Evolutionary conservation across 1,284 basidiomycete genomes (phyloP).

Genomic region (Ustilago nuda): DNA sequence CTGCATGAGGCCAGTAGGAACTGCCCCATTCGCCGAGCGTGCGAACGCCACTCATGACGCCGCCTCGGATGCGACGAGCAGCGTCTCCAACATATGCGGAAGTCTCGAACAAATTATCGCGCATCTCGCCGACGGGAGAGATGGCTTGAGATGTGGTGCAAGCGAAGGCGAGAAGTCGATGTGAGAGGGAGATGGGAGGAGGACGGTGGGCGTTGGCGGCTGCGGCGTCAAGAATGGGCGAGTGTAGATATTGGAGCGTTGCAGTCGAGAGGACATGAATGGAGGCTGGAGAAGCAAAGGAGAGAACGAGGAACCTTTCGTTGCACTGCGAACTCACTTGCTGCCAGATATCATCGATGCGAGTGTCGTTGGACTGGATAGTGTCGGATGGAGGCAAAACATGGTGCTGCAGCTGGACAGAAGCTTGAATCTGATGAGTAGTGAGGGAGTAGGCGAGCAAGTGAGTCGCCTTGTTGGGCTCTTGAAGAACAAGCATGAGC

Average conservation of each 20-base stretch:
- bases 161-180: slow-evolving; percentile 39
- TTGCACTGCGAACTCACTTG: slow-evolving; percentile 33
- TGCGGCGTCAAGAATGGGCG: slow-evolving; percentile 23
- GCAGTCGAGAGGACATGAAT: slow-evolving; percentile 40
- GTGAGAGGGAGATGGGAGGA: slow-evolving; percentile 33
- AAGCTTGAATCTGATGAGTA: slow-evolving; percentile 31
- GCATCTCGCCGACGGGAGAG: slow-evolving; percentile 38
- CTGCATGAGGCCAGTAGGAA: slow-evolving; percentile 43
- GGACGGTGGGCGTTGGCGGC: slow-evolving; percentile 12
- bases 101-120: slow-evolving; percentile 50
- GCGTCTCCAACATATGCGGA: slow-evolving; percentile 46
- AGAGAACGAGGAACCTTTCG: slow-evolving; percentile 32
- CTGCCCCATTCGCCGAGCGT: slow-evolving; percentile 49
- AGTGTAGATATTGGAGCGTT: slow-evolving; percentile 23
- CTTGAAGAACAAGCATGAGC: slow-evolving; percentile 28
- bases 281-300: slow-evolving; percentile 34
- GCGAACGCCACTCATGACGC: slow-evolving; percentile 47
- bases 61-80: slow-evolving; percentile 46
- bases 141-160: slow-evolving; percentile 8
- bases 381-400: background rate
- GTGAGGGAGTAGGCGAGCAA: slow-evolving; percentile 40
- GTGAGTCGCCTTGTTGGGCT: slow-evolving; percentile 4
- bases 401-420: slow-evolving; percentile 21
- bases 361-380: background rate
- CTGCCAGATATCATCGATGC: slow-evolving; percentile 13